phyloP scores from a whole-genome alignment of 2,329 filamentous ascomycete genomes.

The Remersonia thermophila region DNA sequence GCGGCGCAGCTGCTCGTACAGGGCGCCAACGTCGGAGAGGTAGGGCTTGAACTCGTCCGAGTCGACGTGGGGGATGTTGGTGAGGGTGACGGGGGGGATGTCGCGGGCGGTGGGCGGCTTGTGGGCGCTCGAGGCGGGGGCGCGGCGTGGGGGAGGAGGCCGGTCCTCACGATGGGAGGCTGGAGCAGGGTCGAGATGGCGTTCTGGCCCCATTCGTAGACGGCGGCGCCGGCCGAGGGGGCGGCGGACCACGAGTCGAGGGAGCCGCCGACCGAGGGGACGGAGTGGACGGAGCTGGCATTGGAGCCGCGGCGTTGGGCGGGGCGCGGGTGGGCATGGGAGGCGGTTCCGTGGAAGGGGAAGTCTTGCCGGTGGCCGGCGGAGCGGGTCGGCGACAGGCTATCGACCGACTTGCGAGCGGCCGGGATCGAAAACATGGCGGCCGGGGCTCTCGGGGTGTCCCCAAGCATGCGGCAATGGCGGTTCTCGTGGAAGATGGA shows the following conservation, averaged over 20 bases:
- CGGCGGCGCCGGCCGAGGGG: conserved; percentile 40
- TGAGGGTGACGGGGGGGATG: conserved; percentile 84
- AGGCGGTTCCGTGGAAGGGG: conserved; percentile 44
- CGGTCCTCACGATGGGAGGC: conserved; percentile 78
- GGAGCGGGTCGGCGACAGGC: conserved; percentile 43
- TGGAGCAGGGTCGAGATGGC: conserved; percentile 92
- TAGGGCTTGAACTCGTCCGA: conserved; percentile 72
- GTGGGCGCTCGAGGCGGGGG: conserved; percentile 59
- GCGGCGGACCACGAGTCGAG: conserved; percentile 52
- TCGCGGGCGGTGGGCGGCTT: conserved; percentile 76
- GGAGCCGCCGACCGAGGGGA: conserved; percentile 75
- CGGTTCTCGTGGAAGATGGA: no score
- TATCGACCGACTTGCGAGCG: conserved; percentile 55
- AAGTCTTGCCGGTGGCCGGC: conserved; percentile 40
- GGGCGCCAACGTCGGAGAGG: conserved; percentile 66
- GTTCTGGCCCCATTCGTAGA: conserved; percentile 70
- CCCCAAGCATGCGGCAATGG: conserved; percentile 16
- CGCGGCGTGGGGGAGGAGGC: conserved; percentile 66
- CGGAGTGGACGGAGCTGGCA: conserved; percentile 76
- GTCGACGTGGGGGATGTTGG: conserved; percentile 76
- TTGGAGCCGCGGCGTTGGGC: conserved; percentile 63
- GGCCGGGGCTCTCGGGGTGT: conserved; percentile 18
- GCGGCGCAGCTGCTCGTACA: conserved; percentile 82
- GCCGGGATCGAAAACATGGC: conserved; percentile 48
- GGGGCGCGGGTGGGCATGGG: not conserved